Evolutionary conservation across 2,329 filamentous ascomycete species (phyloP), one percentile per base, ranked within the genome.

Genomic region (Ophiostoma ulmi): DNA sequence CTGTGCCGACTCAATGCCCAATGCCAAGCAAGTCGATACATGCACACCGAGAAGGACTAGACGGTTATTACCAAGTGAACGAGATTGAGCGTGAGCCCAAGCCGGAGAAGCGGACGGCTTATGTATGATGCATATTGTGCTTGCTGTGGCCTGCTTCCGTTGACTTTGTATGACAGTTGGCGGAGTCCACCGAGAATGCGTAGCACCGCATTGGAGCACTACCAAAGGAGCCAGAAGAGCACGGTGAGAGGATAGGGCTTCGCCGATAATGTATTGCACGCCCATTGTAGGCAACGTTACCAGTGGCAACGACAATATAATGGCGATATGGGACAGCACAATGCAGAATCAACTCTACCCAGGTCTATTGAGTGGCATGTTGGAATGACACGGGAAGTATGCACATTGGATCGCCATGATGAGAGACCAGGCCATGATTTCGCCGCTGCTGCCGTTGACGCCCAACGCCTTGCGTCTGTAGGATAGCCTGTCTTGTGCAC

Each of bases 1-100:
- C 58, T 63, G 26, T 63, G 26, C 58, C 58, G 58, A 61, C 22
- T 31, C 22, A 7, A 11, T 63, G 58, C 58, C 58, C 58, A 63
- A 63, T 63, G 26, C 26, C 58, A 63, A 35, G 58, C 22, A 35
- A 31, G 58, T 36, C 58, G 26, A 63, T 35, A 63, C 58, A 35
- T 63, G 58, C 58, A 63, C 58, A 63, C 58, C 58, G 58, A 63
- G 58, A 20, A 26, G 5, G 58, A 22, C 22, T 13, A n/a, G 44
- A n/a, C 44, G n/a, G n/a, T n/a, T n/a, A n/a, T n/a, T n/a, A n/a
- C 17, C 44, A 20, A 48, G 17, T 17, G 17, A 7, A 20, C 10
- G 55, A 22, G 55, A 13, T 61, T 61, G 55, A 22, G 52, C 11
- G 26, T 35, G n/a, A 26, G 52, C 52, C 52, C 52, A 58, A 58